Percentiles rank a stretch among this genome's conserved stretches.
phyloP scores from a whole-genome alignment of 2,329 filamentous ascomycete species.

The Neonectria sp. region DNA sequence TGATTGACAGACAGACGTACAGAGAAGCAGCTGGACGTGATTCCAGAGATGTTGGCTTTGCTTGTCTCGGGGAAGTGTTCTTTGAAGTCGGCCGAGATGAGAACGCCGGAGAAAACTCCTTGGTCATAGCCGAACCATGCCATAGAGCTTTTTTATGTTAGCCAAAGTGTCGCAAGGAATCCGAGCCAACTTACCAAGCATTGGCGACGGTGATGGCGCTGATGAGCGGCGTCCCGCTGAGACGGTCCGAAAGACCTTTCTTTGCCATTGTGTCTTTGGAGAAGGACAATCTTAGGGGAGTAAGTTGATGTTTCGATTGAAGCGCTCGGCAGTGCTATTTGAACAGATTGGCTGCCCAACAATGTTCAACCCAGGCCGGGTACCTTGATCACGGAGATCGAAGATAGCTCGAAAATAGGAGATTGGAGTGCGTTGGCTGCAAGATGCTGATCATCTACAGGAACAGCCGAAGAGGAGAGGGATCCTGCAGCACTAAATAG shows the following conservation, averaged over 20 bases:
- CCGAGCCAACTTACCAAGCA: slow-evolving; percentile 36
- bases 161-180: neutral
- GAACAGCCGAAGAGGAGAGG: slow-evolving; percentile 15
- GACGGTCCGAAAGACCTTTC: slow-evolving; percentile 28
- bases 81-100: slow-evolving; percentile 59
- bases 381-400: neutral
- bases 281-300: neutral
- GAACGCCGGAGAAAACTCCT: slow-evolving; percentile 60
- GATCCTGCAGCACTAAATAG: slow-evolving; percentile 29
- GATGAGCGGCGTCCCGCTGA: slow-evolving; percentile 44
- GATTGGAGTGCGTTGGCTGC: neutral
- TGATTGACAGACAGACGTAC: slow-evolving; percentile 43
- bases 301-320: neutral
- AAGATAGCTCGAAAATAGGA: neutral
- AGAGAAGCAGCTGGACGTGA: slow-evolving; percentile 61
- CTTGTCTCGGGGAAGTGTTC: slow-evolving; percentile 54
- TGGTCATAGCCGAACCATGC: slow-evolving; percentile 55
- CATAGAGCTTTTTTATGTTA: slow-evolving; percentile 39
- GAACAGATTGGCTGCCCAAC: too few relatives aligned
- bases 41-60: slow-evolving; percentile 59
- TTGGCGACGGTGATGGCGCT: slow-evolving; percentile 46
- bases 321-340: neutral
- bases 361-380: neutral
- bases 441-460: slow-evolving; percentile 21
- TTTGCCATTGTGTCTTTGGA: slow-evolving; percentile 20